Evolutionary conservation across 768 basidiomycete genomes (phyloP).

Genomic region (Udeniomyces megalosporus): DNA sequence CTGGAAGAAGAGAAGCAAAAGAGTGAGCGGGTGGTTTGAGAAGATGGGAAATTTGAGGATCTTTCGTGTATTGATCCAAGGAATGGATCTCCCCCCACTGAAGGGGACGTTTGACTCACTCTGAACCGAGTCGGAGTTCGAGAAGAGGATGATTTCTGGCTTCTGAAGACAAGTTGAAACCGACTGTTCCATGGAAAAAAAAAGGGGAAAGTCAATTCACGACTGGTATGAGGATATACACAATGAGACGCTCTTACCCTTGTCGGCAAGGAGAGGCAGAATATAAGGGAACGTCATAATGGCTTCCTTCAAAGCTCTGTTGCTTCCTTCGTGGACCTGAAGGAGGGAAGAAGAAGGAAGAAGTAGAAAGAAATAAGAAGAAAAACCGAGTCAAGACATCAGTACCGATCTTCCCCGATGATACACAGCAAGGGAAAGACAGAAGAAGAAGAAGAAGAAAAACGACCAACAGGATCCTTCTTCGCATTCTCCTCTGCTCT

Average conservation of each 20-base stretch:
- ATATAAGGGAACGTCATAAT: conserved; percentile 63
- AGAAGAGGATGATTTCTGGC: conserved; percentile 49
- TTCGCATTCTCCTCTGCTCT: conserved; percentile 37
- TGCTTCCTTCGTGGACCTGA: conserved; percentile 45
- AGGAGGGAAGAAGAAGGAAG: neutral
- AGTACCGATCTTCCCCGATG: neutral
- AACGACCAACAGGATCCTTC: conserved; percentile 31
- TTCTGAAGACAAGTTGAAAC: conserved; percentile 44
- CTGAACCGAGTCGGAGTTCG: conserved; percentile 49
- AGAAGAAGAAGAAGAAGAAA: neutral
- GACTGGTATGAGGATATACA: no score
- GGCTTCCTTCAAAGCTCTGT: conserved; percentile 54
- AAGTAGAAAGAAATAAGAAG: no score
- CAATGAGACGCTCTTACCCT: conserved; percentile 26
- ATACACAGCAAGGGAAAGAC: neutral
- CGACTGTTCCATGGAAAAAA: conserved; percentile 29
- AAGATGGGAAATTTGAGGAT: neutral
- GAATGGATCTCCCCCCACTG: no score
- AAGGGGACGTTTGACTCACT: conserved; percentile 39
- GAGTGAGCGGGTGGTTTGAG: conserved; percentile 28
- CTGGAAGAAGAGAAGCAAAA: conserved; percentile 4
- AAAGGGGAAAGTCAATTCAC: neutral
- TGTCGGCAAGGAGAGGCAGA: conserved; percentile 68
- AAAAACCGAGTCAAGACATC: no score
- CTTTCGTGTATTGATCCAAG: neutral